Percentiles rank a stretch among this genome's conserved stretches.
phyloP scores from a whole-genome alignment of 169 alveolate species.

The Cystoisospora suis region DNA sequence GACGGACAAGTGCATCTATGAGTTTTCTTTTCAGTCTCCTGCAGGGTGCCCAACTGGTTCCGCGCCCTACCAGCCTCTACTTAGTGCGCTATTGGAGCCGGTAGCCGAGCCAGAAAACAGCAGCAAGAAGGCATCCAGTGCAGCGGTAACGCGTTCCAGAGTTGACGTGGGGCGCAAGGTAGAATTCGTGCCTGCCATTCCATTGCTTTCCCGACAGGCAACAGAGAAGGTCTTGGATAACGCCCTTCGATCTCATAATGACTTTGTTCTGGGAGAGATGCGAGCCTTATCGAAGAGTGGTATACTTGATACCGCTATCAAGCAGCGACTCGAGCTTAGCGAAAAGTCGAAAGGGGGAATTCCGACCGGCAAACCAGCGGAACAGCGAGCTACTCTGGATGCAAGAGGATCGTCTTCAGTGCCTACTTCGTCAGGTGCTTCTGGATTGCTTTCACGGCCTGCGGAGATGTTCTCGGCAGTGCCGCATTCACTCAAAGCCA shows the following conservation, averaged over 20 bases:
- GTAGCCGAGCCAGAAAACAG: too few relatives aligned
- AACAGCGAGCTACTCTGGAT: too few relatives aligned
- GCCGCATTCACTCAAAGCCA: background rate
- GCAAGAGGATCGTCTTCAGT: too few relatives aligned
- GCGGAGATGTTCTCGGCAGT: too few relatives aligned
- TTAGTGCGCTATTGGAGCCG: too few relatives aligned
- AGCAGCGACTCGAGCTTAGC: background rate
- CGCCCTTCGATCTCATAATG: background rate
- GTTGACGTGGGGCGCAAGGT: background rate
- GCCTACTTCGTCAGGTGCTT: too few relatives aligned
- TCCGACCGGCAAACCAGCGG: too few relatives aligned
- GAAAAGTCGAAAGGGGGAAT: too few relatives aligned
- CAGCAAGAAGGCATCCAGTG: background rate
- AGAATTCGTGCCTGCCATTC: background rate
- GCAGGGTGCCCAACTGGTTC: background rate
- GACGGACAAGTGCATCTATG: background rate
- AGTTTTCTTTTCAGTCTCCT: background rate
- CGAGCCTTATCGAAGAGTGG: background rate
- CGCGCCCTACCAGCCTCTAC: background rate
- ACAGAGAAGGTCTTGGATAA: background rate
- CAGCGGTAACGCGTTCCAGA: background rate
- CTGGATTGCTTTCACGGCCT: too few relatives aligned
- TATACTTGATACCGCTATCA: background rate
- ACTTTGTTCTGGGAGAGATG: background rate
- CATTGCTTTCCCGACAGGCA: background rate